Evolutionary conservation across 768 basidiomycete genomes (phyloP), one percentile per base, ranked within the genome.

Genomic region (Tylopilus rubrobrunneus): DNA sequence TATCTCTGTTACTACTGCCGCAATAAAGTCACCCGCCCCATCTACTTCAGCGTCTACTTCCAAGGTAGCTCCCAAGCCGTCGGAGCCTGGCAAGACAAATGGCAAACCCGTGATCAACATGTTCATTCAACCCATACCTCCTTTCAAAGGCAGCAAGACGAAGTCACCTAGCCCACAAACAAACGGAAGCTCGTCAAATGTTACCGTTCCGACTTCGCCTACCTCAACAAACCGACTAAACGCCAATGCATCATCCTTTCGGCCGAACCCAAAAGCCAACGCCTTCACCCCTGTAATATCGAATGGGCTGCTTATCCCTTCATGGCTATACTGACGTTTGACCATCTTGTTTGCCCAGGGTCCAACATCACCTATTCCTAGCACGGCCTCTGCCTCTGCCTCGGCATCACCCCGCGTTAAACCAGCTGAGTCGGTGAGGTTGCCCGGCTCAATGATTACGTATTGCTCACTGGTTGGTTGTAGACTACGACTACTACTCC

Each of bases 161-260:
- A 70, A 69, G 39, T 65, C 70, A 11, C 60, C 71, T 9, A 65
- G 63, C 33, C 59, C 69, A 46, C 68, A 70, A 36, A 37, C 66
- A 19, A 62, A 67, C 29, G 63, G 72, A 52, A 63, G 70, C 44
- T 60, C 72, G 1, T 55, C 75, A 19, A 62, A 71, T 42, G 54
- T 69, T 29, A 67, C 72, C 48, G 66, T 73, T 1, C 75, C 78
- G 34, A 69, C 76, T 48, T 83, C 86, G 33, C 84, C 86, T 1
- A 82, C 72, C 8, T 71, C 79, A 14, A 70, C 79, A 31, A 82
- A 79, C 60, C 82, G 87, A 60, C 69, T 98, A 62, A 97, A 97
- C 60, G 89, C 87, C 51, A 89, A 89, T 54, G 95, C 96, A 12
- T 85, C 87, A 27, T 90, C 92, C 51, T 98, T 98, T 80, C 86